Base-by-base conservation (phyloP, 2,329 filamentous ascomycete genomes). In the Raffaelea arxii region DNA sequence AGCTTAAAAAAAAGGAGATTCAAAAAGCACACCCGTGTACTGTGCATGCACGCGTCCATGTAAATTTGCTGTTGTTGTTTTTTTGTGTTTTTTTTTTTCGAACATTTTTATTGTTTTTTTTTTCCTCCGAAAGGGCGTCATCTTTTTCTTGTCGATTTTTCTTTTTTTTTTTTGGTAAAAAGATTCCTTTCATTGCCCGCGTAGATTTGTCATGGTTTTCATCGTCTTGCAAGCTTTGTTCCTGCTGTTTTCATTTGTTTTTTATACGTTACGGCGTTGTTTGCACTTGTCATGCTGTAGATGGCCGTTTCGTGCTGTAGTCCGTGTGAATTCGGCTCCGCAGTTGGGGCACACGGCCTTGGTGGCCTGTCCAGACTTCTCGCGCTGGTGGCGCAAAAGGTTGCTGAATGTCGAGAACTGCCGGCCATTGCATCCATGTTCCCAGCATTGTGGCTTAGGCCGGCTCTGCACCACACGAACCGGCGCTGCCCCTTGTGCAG, bases 381-480 rank as follows among this genome's bases (percentile, higher is more conserved):
- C 91, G 38, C 91, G 79, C 65, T 96, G 90, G 62, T 97, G 91
- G 52, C 91, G 77, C 32, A 96, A 71, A 4, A 96, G 76, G 61
- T 96, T 96, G 75, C 89, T 95, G 62, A 96, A 96, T 4, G 91
- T 96, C 18, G 88, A 94, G 60, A 97, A 97, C 59, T 94, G 86
- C 25, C 90, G 82, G 19, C 91, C 91, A 58, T 96, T 95, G 71
- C 91, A 97, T 11, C 90, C 91, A 59, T 97, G 91, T 51, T 96
- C 91, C 86, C 87, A 97, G 65, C 91, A 96, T 62, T 94, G 88
- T 40, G 90, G 89, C 67, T 94, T 94, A n/a, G 88, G 88, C 53
- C 86, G 77, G 55, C 80, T 82, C 62, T 85, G 83, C 18, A 89
- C 74, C 16, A 89, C 78, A 49, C 85, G 75, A 35, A 86, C 80